Evolutionary conservation across 169 alveolate genomes (phyloP), one percentile per base, ranked within the genome.

Genomic region (Hepatocystis sp.): DNA sequence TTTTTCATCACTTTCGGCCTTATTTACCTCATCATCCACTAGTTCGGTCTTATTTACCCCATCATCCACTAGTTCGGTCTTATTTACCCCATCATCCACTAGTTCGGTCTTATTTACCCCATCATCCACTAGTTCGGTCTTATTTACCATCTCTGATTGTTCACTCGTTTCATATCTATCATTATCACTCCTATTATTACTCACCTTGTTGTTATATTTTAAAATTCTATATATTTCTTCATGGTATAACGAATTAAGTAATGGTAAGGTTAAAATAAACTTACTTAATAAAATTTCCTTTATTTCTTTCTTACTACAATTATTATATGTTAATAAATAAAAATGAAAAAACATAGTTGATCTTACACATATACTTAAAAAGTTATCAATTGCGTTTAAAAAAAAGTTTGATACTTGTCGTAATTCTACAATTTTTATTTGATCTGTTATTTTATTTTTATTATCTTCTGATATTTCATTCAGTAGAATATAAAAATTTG

Each of bases 211-310:
- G 34, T 76, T 76, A 44, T 76, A 76, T 56, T 76, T 76, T 40
- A 76, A 25, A 52, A 76, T 76, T 49, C 88, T 76, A 39, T 58
- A 76, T 42, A 76, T 42, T 36, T 76, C 88, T 39, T 76, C 88
- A 58, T 76, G 88, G 39, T 32, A 76, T 23, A 76, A 23, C 8
- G 88, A 76, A 25, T 76, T 76, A 17, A 76, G 42, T 15, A 60
- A 58, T 3, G 88, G 76, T 13, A 76, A 64, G 8, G 67, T 30
- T 25, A 28, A 21, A 13, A 76, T 63, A 39, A 76, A 76, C 30
- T 56, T 76, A 42, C 28, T 76, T 25, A 76, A 34, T 27, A 76
- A 56, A 44, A 76, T 58, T 40, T 27, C 28, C 42, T 40, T 76
- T 8, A 76, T 25, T 58, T 58, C 76, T 23, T 40, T 76, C 28